These are phyloP conservation scores for Jackrogersella minutella DNA, from an alignment of 495 filamentous ascomycete species.

Conservation along the genomic window DNA sequence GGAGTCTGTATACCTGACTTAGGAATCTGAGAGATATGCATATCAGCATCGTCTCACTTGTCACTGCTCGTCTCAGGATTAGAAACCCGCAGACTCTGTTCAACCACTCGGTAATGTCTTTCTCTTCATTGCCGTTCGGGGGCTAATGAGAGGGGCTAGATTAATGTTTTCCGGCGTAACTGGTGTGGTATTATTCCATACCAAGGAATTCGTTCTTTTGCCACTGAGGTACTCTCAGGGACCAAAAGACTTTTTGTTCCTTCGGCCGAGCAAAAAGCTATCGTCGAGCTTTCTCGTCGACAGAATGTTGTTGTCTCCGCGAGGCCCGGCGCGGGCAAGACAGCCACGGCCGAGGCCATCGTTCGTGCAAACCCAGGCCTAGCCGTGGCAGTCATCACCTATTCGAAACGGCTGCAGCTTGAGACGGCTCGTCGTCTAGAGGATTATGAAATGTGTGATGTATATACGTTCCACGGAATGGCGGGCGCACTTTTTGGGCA, in stretches of 20 bases:
- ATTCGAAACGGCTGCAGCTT: slow-evolving; percentile 4
- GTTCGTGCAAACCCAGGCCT: neutral
- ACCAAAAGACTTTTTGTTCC: neutral
- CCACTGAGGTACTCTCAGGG: neutral
- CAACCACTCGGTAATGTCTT: no score
- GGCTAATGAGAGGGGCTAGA: no score
- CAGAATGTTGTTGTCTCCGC: slow-evolving; percentile 7
- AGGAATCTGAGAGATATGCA: no score
- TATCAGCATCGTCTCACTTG: no score
- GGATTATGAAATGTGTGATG: neutral
- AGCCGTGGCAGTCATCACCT: neutral
- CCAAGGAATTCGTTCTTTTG: neutral
- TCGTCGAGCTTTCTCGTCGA: neutral
- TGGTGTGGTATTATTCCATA: no score
- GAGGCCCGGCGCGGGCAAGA: slow-evolving; percentile 6
- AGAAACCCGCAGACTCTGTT: no score
- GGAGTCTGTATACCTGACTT: no score
- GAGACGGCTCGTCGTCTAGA: neutral
- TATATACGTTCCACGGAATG: slow-evolving; percentile 1
- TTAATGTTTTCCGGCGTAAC: no score
- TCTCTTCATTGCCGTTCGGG: no score
- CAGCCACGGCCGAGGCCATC: slow-evolving; percentile 4
- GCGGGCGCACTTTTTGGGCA: neutral
- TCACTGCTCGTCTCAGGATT: no score
- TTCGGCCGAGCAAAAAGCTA: neutral